Base-by-base conservation (phyloP, 2,329 filamentous ascomycete species). In the Fusarium nanum region DNA sequence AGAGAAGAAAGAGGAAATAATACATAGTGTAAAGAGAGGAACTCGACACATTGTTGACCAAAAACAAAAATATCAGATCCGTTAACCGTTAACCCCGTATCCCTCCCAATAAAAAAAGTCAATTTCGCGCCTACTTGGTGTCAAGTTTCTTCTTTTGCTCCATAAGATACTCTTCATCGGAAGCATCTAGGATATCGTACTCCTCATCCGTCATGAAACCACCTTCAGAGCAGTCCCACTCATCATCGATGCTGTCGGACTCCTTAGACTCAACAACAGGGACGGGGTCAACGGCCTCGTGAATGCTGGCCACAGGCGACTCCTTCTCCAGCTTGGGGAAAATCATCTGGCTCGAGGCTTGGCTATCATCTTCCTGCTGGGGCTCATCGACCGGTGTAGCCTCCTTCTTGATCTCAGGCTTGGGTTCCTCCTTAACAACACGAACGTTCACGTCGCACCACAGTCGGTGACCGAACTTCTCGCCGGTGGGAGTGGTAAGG, bases 291-390 rank as follows among this genome's bases (percentile, higher is more conserved):
- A 85, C 83, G 28, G 86, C 84, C 77, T 93, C 85, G 74, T 97
- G 90, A n/a, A 92, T 87, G 82, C 93, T 97, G 22, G 91, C 86
- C 47, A 89, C 85, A 4, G 94, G 93, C 12, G 94, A 97, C 82
- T 98, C 96, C 83, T 97, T 97, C 74, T 97, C 94, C 41, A 98
- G 87, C 80, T 92, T 97, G 65, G 96, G 96, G 87, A 98, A 98
- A 78, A 98, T 94, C 94, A 98, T 98, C 75, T 90, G 89, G 81
- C 74, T 76, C 12, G 68, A 75, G 28, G 77, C 70, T 34, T 73
- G 69, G 56, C 73, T 72, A 56, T 81, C 76, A 9, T 76, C 76
- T 49, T 78, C 69, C 50, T 79, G 76, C 67, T 82, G 78, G 13
- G 58, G 49, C 27, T 75, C 67, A 54, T 75, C 71, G 16, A 64